These are phyloP conservation scores for Gastrolobium bilobum DNA, from an alignment of 306 rosid species.

Conservation along the genomic window DNA sequence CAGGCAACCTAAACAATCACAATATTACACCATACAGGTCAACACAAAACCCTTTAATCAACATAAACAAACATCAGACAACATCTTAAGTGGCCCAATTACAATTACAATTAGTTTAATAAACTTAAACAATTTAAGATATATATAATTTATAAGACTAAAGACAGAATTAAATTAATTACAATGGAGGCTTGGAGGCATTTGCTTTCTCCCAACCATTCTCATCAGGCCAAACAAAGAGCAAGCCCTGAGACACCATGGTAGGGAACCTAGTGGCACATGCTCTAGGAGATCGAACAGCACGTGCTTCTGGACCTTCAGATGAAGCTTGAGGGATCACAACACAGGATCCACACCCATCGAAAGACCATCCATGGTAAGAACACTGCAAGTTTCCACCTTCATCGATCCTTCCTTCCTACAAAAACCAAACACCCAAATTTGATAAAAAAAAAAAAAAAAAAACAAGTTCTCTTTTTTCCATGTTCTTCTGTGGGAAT, in stretches of 20 bases:
- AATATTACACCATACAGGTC: constrained; percentile 28
- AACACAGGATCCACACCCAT: constrained; percentile 86
- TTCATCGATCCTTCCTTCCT: constrained; percentile 98
- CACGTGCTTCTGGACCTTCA: constrained; percentile 95
- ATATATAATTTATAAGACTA: neutral
- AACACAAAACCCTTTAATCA: constrained; percentile 19
- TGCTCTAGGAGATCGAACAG: constrained; percentile 80
- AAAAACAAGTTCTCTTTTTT: neutral
- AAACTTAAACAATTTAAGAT: constrained; percentile 29
- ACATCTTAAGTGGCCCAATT: neutral
- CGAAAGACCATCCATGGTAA: constrained; percentile 98
- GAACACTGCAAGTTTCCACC: constrained; percentile 95
- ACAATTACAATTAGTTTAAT: constrained; percentile 20
- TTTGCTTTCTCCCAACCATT: constrained; percentile 95
- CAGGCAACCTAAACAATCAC: constrained; percentile 80
- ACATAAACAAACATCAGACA: neutral
- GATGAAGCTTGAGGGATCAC: constrained; percentile 89
- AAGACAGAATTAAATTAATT: constrained; percentile 42
- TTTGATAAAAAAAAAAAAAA: constrained; percentile 1
- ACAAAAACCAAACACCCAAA: constrained; percentile 43
- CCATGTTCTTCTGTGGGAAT: constrained; percentile 25
- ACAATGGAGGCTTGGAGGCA: constrained; percentile 86
- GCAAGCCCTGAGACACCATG: constrained; percentile 90
- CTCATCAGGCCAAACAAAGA: constrained; percentile 99
- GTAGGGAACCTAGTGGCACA: constrained; percentile 87